These are phyloP conservation scores for Malus sylvestris DNA, from an alignment of 306 rosid genomes.

Conservation along the genomic window DNA sequence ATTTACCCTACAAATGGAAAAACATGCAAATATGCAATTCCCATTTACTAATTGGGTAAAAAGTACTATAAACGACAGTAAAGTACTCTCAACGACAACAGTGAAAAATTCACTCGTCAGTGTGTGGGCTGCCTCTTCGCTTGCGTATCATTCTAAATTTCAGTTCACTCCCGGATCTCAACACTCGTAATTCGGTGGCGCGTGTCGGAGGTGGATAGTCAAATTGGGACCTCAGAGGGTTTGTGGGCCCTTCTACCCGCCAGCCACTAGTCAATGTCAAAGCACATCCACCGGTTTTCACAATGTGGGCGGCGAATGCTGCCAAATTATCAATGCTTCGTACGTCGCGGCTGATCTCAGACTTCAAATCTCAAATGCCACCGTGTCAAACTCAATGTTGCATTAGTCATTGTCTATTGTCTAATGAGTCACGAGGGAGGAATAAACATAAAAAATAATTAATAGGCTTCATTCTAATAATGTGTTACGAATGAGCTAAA, in stretches of 20 bases:
- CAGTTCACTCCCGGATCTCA: neutral
- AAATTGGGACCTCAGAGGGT: neutral
- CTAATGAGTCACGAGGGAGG: no score
- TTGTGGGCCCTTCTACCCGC: neutral
- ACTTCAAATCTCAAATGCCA: neutral
- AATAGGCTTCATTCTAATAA: no score
- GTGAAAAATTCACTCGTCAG: neutral
- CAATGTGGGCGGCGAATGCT: constrained; percentile 10
- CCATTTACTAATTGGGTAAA: neutral
- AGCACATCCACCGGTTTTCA: neutral
- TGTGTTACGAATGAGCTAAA: no score
- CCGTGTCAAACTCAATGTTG: neutral
- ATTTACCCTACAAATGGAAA: neutral
- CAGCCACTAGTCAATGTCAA: neutral
- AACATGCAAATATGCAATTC: neutral
- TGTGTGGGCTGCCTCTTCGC: neutral
- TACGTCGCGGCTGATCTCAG: neutral
- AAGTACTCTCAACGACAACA: neutral
- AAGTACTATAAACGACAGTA: neutral
- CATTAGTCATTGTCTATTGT: neutral
- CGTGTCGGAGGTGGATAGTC: neutral
- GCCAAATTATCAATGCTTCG: neutral
- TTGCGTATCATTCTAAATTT: neutral
- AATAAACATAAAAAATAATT: no score
- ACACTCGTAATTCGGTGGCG: constrained; percentile 1